Base-by-base conservation (phyloP, 371 early-diverging fungal genomes). In the Mortierella sp. region DNA sequence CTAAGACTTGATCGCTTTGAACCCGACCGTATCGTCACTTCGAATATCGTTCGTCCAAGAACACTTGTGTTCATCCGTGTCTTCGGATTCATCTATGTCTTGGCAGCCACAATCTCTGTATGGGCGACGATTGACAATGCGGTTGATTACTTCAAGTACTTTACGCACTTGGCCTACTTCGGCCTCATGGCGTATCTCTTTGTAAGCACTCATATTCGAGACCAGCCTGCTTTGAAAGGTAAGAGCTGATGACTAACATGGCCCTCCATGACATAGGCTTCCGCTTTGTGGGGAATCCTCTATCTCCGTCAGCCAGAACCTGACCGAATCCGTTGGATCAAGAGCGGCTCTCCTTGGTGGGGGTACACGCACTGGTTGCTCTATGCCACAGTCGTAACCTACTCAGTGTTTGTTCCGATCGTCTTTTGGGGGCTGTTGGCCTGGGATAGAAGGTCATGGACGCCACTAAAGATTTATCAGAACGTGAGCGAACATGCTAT, bases 21-120 rank as follows among this genome's bases (percentile, higher is more conserved):
- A 3, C 85, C 88, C 28, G 84, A 85, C 52, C 58, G 73, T 28
- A 82, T 84, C 14, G 85, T 86, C 17, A 86, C 85, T 12, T 87
- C 88, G 0, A 60, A 85, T 47, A 77, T 81, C 69, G 79, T 85
- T n/a, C 74, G 83, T 3, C 63, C 82, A 17, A 78, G 74, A 46
- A 63, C 67, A 2, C 79, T 87, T 24, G 64, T 80, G 8, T n/a
- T 59, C 44, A 70, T 87, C 54, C 83, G 88, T 24, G 63, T 65
- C 9, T 37, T 80, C 3, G 54, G 79, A 14, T 44, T 76, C 1
- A 51, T 87, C 4, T 87, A 85, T 57, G 69, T 81, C 10, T 61
- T 71, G 6, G 65, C 80, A 39, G 60, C 83, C 2, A 80, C 84
- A 70, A 63, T 80, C 54, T 55, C 78, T 34, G 73, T 84, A 52